Percentiles rank a stretch among this genome's conserved stretches.
These are phyloP conservation scores for Populus hybrid DNA, from an alignment of 441 rosid genomes.

Conservation along the genomic window DNA sequence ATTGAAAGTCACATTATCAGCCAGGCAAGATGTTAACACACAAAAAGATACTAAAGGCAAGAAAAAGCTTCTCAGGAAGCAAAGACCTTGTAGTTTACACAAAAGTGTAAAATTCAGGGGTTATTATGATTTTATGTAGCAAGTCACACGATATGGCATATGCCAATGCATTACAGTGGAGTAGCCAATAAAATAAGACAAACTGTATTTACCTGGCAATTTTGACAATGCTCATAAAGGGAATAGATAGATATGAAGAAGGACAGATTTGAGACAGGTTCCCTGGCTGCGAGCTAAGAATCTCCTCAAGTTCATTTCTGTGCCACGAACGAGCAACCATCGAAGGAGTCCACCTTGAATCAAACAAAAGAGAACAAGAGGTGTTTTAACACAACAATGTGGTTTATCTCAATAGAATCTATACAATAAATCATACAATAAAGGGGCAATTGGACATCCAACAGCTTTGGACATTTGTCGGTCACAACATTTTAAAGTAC, in stretches of 20 bases:
- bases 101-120: background rate
- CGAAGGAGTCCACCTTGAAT: slow-evolving; percentile 73
- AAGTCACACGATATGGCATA: background rate
- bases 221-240: slow-evolving; percentile 86
- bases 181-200: background rate
- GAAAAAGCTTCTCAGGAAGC: background rate
- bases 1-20: background rate
- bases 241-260: slow-evolving; percentile 77
- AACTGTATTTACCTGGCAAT: slow-evolving; percentile 67
- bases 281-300: slow-evolving; percentile 44
- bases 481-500: background rate
- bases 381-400: background rate
- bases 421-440: background rate
- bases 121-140: background rate
- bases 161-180: background rate
- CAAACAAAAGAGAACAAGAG: slow-evolving; percentile 15
- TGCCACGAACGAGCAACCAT: slow-evolving; percentile 96
- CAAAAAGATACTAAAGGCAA: background rate
- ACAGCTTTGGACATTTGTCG: background rate
- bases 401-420: slow-evolving; percentile 4
- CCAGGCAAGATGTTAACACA: background rate
- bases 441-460: no score
- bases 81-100: background rate
- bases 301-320: slow-evolving; percentile 75
- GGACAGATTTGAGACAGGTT: slow-evolving; percentile 39